Base-by-base conservation (phyloP, 2,329 filamentous ascomycete species). In the Pochonia chlamydosporia region DNA sequence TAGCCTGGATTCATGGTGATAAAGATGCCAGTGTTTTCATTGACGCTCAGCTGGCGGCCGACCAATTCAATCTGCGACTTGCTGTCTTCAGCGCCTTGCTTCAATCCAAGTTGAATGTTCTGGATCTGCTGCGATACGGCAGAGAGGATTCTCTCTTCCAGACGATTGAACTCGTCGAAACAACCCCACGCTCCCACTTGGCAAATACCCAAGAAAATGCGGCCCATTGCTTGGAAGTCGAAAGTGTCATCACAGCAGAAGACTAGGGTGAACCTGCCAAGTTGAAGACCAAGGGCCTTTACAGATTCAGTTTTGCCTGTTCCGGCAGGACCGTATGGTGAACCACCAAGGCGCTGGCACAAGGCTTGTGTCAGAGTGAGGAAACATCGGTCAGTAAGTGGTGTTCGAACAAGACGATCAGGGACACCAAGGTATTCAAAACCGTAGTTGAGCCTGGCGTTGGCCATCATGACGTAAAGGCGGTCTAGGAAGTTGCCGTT, bases 1-100 rank as follows among this genome's bases (percentile, higher is more conserved):
- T 99, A 99, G 44, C 93, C 93, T 65, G 93, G 93, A 67, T 99
- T 99, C 95, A 99, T 99, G 33, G 93, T 99, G 65, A 99, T 99
- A 74, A 99, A 99, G 64, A 99, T 93, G 58, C 93, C 93, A 43
- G 95, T 97, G 63, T 96, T 95, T 51, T 79, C 77, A 60, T 96
- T 95, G 56, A 99, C 93, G 53, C 78, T 82, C 41, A 99, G 78
- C 57, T 95, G 90, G 47, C 93, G 87, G 42, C 92, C 92, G 46
- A 97, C 87, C 18, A 99, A 76, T 65, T 99, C 93, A 57, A 99
- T 97, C 63, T 96, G 87, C 2, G 89, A 76, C 63, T 88, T 89
- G 6, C 86, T 81, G 57, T 96, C 88, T 47, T 89, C 83, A 7
- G 74, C 85, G 28, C 86, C 85, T 63, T 92, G 89, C 64, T 91